Percentiles rank a stretch among this genome's conserved stretches.
Conservation (phyloP, 257 asterid species). For the Przewalskia tangutica region DNA sequence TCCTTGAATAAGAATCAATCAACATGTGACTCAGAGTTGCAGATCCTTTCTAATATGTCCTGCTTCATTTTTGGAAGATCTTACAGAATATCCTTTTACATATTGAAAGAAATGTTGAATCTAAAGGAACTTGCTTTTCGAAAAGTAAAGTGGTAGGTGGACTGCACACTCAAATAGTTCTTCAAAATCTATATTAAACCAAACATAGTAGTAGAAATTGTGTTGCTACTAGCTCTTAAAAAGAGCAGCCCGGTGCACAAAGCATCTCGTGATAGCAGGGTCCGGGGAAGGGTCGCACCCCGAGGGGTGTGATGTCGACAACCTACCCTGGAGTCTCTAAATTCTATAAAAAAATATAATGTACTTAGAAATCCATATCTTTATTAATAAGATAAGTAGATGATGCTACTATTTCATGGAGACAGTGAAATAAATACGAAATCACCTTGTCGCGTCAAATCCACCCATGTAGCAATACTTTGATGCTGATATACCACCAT, state of each 20-base stretch:
- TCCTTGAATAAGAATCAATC: not conserved
- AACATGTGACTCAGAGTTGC: not conserved
- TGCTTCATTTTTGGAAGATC: not conserved
- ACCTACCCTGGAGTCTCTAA: not conserved
- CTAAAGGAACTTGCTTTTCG: not conserved
- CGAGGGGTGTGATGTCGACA: too few relatives aligned
- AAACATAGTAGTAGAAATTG: not conserved
- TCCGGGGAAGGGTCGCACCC: too few relatives aligned
- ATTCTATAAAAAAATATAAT: not conserved
- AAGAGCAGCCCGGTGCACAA: too few relatives aligned
- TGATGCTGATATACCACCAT: slow-evolving; percentile 95
- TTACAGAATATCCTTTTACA: not conserved
- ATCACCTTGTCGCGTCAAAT: slow-evolving; percentile 96
- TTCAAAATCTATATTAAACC: not conserved
- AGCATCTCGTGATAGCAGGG: too few relatives aligned
- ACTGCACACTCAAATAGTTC: not conserved
- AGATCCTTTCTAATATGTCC: not conserved
- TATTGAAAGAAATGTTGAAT: not conserved
- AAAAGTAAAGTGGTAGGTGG: not conserved
- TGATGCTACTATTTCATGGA: not conserved
- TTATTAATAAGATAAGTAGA: not conserved
- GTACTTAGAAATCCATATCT: not conserved
- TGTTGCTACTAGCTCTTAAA: not conserved
- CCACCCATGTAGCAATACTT: slow-evolving; percentile 97
- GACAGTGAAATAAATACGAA: not conserved